These are phyloP conservation scores for Pichia rugopelliculosa DNA, from an alignment of 805 yeast species.

Conservation along the genomic window DNA sequence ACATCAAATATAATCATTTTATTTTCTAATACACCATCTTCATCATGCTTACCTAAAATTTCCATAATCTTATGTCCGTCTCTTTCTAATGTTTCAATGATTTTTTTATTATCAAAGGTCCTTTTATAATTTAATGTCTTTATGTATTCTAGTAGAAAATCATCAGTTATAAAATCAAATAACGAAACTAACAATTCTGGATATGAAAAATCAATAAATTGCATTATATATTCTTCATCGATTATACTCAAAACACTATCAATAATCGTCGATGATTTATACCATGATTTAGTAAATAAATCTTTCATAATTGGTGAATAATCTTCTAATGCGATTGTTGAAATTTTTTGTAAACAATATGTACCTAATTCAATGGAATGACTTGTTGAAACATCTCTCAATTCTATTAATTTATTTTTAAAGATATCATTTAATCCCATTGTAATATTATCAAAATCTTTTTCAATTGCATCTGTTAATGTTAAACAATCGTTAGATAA, in stretches of 20 bases:
- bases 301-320: slow-evolving; percentile 19
- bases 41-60: slow-evolving; percentile 40
- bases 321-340: slow-evolving; percentile 21
- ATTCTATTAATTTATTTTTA: slow-evolving; percentile 18
- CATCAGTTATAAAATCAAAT: slow-evolving; percentile 30
- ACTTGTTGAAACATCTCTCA: slow-evolving; percentile 15
- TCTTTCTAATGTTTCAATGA: slow-evolving; percentile 44
- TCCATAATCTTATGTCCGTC: slow-evolving; percentile 54
- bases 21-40: slow-evolving; percentile 16
- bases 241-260: slow-evolving; percentile 22
- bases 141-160: slow-evolving; percentile 33
- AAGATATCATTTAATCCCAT: slow-evolving; percentile 18
- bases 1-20: slow-evolving; percentile 51
- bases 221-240: slow-evolving; percentile 22
- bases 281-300: slow-evolving; percentile 26
- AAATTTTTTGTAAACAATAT: slow-evolving; percentile 21
- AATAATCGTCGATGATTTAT: slow-evolving; percentile 22
- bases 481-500: slow-evolving; percentile 27
- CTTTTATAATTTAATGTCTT: slow-evolving; percentile 18
- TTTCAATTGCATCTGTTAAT: slow-evolving; percentile 25
- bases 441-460: slow-evolving; percentile 16
- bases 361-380: slow-evolving; percentile 22
- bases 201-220: slow-evolving; percentile 24
- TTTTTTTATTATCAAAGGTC: slow-evolving; percentile 21
- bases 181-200: slow-evolving; percentile 26